These are phyloP conservation scores for Pythium myriotylum DNA, from an alignment of 352 stramenopile genomes.

Conservation along the genomic window DNA sequence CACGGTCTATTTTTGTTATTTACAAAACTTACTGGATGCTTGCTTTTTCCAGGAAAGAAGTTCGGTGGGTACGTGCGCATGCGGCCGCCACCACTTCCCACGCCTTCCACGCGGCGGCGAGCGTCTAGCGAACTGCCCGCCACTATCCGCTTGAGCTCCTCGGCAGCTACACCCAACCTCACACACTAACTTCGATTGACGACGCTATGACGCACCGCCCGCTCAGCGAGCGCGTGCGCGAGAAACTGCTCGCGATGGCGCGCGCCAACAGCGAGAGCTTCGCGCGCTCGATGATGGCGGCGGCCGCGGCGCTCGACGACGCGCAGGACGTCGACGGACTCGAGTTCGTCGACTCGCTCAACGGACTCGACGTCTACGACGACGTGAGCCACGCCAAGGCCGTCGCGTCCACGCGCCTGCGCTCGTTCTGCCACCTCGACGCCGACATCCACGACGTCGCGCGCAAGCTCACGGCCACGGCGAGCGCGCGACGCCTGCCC, in stretches of 20 bases:
- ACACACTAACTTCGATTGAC: no score
- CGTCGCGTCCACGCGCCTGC: conserved; percentile 17
- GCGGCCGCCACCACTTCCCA: neutral
- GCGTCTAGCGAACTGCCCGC: neutral
- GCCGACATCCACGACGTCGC: conserved; percentile 21
- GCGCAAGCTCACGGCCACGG: conserved; percentile 5
- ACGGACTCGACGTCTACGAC: conserved; percentile 29
- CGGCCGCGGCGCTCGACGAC: conserved; percentile 11
- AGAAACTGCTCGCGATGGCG: conserved; percentile 19
- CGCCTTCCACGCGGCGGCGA: no score
- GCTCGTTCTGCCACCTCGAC: conserved; percentile 25
- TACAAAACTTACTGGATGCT: neutral
- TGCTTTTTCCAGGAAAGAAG: neutral
- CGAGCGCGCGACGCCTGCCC: neutral
- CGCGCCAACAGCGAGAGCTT: conserved; percentile 24
- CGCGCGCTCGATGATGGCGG: conserved; percentile 16
- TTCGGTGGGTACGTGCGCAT: neutral
- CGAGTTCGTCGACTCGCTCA: conserved; percentile 27
- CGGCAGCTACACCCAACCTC: no score
- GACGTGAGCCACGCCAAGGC: neutral
- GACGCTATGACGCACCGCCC: conserved; percentile 2
- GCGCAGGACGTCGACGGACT: neutral
- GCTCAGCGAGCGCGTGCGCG: conserved; percentile 8
- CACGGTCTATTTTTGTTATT: neutral
- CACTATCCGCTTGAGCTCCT: neutral